Base-by-base conservation (phyloP, 495 filamentous ascomycete genomes). In the Neurospora sp. region DNA sequence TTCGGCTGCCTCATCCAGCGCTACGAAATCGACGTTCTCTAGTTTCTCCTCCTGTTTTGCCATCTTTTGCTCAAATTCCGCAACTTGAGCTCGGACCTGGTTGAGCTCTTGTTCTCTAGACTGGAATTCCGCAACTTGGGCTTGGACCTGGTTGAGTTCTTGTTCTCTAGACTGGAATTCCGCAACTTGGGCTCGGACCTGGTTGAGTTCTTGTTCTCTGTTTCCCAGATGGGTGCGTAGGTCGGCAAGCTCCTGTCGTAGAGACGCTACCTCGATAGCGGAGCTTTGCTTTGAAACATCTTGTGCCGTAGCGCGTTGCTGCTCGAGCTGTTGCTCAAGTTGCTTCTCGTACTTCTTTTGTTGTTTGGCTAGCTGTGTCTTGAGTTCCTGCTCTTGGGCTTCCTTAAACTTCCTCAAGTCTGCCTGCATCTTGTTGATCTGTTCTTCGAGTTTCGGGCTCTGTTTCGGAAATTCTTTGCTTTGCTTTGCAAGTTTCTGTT, bases 31-130 rank as follows among this genome's bases (percentile, higher is more conserved):
- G 7, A 74, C 44, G 7, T 31, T 39, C 20, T 69, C 73, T 3
- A 77, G 72, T 23, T 73, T 76, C 10, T 54, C 18, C 35, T 72
- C 70, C 5, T 75, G 74, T n/a, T 72, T 70, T 5, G 72, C 48
- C 23, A 72, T 41, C 39, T 69, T 42, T 44, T 62, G 71, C 39
- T 66, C 12, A 1, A 59, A 59, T 27, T 59, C 20, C 10, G 48
- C 48, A 59, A 59, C 20, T 27, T 59, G 4, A 14, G 48, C 20
- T 59, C 48, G 48, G 9, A 54, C 11, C 20, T 54, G 42, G n/a
- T 1, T 46, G 42, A 46, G n/a, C 4, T 46, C 42, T 39, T 62
- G 8, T n/a, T 37, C n/a, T 66, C 73, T 4, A 77, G 72, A 69
- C 39, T 46, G 42, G 42, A 46, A 46, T 46, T 20, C 18, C 18